Evolutionary conservation across 2,329 filamentous ascomycete species (phyloP).

Genomic region (Diaporthe batatas): DNA sequence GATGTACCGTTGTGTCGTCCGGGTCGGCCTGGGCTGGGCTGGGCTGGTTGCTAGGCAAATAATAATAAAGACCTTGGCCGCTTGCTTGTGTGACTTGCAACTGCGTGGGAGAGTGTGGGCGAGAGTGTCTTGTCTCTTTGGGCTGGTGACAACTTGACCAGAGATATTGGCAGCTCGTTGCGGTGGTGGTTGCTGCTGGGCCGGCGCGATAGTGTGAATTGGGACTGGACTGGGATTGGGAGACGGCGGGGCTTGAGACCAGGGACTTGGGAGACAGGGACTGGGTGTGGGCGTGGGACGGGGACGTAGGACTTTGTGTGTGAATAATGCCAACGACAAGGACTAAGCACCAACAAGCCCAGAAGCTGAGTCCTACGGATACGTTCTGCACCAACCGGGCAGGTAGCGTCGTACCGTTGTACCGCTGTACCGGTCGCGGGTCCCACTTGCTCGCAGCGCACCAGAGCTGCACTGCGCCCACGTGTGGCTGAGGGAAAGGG

Average conservation of each 20-base stretch:
- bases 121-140: neutral
- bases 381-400: conserved; percentile 7
- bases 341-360: conserved; percentile 32
- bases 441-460: conserved; percentile 22
- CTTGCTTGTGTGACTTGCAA: conserved; percentile 12
- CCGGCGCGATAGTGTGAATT: conserved; percentile 8
- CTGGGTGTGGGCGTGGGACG: neutral
- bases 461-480: conserved; percentile 12
- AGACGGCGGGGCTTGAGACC: neutral
- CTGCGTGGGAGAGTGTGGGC: neutral
- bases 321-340: conserved; percentile 29
- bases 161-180: conserved; percentile 20
- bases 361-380: conserved; percentile 37
- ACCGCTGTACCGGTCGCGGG: neutral
- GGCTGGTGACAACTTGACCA: conserved; percentile 4
- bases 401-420: no score
- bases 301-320: conserved; percentile 35
- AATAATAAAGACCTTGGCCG: conserved; percentile 11
- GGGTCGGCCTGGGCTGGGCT: conserved; percentile 2
- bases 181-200: neutral
- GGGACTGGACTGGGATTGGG: conserved; percentile 8
- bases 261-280: neutral
- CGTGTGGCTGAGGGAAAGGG: conserved; percentile 32
- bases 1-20: conserved; percentile 20
- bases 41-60: conserved; percentile 8